Evolutionary conservation across 768 basidiomycete genomes (phyloP).

Genomic region (Wakefieldia striispora): DNA sequence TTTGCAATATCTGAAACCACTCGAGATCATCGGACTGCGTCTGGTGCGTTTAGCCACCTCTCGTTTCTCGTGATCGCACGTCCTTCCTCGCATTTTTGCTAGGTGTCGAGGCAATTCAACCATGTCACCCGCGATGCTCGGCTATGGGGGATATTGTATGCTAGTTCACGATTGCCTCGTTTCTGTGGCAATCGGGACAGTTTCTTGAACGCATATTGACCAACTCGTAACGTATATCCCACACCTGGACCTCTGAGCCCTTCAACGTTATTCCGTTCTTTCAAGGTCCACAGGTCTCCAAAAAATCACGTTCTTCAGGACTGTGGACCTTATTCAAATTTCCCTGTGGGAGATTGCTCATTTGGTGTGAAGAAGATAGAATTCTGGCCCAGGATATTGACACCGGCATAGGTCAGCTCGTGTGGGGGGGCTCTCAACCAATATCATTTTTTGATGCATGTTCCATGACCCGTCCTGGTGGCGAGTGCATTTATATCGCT

Average conservation of each 20-base stretch:
- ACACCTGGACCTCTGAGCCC: slow-evolving; percentile 20
- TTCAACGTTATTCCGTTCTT: slow-evolving; percentile 7
- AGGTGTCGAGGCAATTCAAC: slow-evolving; percentile 21
- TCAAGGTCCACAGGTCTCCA: slow-evolving; percentile 13
- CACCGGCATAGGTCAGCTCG: slow-evolving; percentile 18
- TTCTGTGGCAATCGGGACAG: slow-evolving; percentile 17
- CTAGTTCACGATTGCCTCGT: slow-evolving; percentile 17
- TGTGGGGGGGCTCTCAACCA: slow-evolving; percentile 10
- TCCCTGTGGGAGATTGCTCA: slow-evolving; percentile 23
- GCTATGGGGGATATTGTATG: slow-evolving; percentile 18
- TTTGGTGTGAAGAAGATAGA: slow-evolving; percentile 20
- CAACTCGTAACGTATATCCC: slow-evolving; percentile 16
- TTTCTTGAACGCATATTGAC: slow-evolving; percentile 18
- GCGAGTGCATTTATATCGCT: slow-evolving; percentile 19
- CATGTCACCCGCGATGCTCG: slow-evolving; percentile 14
- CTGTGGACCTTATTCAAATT: slow-evolving; percentile 17
- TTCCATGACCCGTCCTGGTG: slow-evolving; percentile 15
- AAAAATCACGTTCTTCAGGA: slow-evolving; percentile 11
- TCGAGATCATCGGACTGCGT: too few species aligned
- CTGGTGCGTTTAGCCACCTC: background rate
- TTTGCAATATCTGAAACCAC: slow-evolving; percentile 7
- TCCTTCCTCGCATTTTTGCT: background rate
- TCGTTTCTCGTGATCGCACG: too few species aligned
- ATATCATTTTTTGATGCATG: slow-evolving; percentile 23
- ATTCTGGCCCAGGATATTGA: slow-evolving; percentile 21